These are phyloP conservation scores for Agaricales sp. DNA, from an alignment of 1,284 basidiomycete species.

Conservation along the genomic window DNA sequence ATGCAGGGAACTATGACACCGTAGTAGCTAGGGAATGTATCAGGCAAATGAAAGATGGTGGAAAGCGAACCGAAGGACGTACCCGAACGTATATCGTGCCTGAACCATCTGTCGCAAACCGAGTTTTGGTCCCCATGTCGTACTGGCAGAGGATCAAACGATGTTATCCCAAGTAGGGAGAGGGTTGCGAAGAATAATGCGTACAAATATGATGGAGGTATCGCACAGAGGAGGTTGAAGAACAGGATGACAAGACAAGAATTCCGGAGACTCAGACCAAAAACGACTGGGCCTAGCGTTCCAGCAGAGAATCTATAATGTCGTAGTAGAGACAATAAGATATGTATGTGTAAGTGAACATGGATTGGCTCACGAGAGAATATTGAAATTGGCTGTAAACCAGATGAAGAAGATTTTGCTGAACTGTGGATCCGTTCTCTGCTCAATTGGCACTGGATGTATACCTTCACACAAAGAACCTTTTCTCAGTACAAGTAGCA, in stretches of 20 bases:
- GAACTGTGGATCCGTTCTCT: slow-evolving; percentile 54
- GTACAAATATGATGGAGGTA: slow-evolving; percentile 51
- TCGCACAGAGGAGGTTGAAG: slow-evolving; percentile 54
- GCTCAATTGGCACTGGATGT: slow-evolving; percentile 33
- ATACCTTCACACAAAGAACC: slow-evolving; percentile 28
- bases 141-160: slow-evolving; percentile 26
- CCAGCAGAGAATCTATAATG: slow-evolving; percentile 64
- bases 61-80: slow-evolving; percentile 12
- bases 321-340: too few relatives aligned
- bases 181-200: slow-evolving; percentile 14
- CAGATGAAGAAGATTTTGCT: slow-evolving; percentile 70
- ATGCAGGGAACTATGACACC: slow-evolving; percentile 56
- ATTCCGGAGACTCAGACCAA: slow-evolving; percentile 60
- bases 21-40: slow-evolving; percentile 41
- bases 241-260: slow-evolving; percentile 68
- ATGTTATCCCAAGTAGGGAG: background rate
- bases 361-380: slow-evolving; percentile 46
- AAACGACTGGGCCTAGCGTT: slow-evolving; percentile 59
- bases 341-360: too few relatives aligned
- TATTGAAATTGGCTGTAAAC: slow-evolving; percentile 65
- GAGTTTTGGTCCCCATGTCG: slow-evolving; percentile 78
- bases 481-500: slow-evolving; percentile 6
- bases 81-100: slow-evolving; percentile 74
- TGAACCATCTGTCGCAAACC: slow-evolving; percentile 87
- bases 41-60: background rate